These are phyloP conservation scores for Saccharomyces cerevisiae DNA, from an alignment of 805 yeast genomes.

Conservation along the genomic window DNA sequence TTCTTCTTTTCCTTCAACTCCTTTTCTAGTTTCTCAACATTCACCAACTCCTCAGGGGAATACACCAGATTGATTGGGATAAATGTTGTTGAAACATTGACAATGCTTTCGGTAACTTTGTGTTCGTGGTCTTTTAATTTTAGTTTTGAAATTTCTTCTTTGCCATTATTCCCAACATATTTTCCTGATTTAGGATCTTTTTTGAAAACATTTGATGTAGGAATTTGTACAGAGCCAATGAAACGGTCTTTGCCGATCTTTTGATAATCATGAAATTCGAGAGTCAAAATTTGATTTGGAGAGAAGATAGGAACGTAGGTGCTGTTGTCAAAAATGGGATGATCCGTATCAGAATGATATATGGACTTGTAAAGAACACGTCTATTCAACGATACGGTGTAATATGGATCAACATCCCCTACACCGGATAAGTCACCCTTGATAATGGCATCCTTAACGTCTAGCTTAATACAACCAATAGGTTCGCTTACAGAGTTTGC, in stretches of 20 bases:
- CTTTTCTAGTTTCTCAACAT: constrained; percentile 37
- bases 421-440: constrained; percentile 49
- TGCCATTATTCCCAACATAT: constrained; percentile 44
- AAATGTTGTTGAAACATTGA: constrained; percentile 52
- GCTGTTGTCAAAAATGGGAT: constrained; percentile 55
- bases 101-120: constrained; percentile 41
- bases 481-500: constrained; percentile 38
- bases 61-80: constrained; percentile 58
- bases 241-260: constrained; percentile 53
- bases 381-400: constrained; percentile 50
- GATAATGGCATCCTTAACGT: constrained; percentile 45
- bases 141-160: constrained; percentile 34
- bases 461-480: constrained; percentile 58
- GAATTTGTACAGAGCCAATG: constrained; percentile 50
- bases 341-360: constrained; percentile 43
- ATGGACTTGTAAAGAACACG: constrained; percentile 47
- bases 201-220: constrained; percentile 33
- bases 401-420: constrained; percentile 72
- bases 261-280: constrained; percentile 63
- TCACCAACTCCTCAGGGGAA: constrained; percentile 46
- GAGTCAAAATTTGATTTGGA: constrained; percentile 47
- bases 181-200: constrained; percentile 38
- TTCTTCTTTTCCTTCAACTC: constrained; percentile 32
- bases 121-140: constrained; percentile 28
- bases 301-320: constrained; percentile 53